These are phyloP conservation scores for Paspalum vaginatum DNA, from an alignment of 176 grass and related monocot genomes.

Conservation along the genomic window DNA sequence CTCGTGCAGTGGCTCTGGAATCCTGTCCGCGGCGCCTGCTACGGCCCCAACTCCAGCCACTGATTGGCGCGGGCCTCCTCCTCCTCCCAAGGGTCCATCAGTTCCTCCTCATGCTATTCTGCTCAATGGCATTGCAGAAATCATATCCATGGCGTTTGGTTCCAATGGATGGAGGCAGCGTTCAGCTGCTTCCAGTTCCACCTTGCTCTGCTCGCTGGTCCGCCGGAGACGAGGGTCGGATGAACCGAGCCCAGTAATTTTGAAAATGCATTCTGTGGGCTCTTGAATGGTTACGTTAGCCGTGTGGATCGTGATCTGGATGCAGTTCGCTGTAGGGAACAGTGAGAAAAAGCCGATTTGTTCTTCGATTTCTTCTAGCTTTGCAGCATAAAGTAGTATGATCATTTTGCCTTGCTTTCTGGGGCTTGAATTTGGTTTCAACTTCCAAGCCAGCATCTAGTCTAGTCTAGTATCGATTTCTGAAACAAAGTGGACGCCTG, in stretches of 20 bases:
- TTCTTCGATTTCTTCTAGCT: slow-evolving; percentile 18
- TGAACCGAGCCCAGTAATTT: background rate
- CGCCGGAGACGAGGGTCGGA: background rate
- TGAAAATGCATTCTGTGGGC: background rate
- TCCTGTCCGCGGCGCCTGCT: slow-evolving; percentile 53
- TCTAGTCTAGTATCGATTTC: background rate
- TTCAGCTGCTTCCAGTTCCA: background rate
- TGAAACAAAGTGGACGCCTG: background rate
- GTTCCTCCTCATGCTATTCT: slow-evolving; percentile 4
- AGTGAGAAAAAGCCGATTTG: slow-evolving; percentile 1
- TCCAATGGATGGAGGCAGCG: background rate
- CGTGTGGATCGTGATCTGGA: background rate
- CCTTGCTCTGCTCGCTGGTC: background rate
- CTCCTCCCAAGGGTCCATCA: background rate
- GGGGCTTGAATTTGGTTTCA: background rate
- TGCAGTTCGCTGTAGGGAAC: slow-evolving; percentile 10
- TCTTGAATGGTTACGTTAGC: background rate
- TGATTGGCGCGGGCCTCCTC: slow-evolving; percentile 12
- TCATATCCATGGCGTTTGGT: background rate
- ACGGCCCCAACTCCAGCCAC: slow-evolving; percentile 70
- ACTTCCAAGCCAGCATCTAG: background rate
- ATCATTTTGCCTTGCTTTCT: background rate
- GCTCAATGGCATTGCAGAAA: slow-evolving; percentile 38
- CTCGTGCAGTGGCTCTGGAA: slow-evolving; percentile 95
- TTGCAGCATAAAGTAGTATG: slow-evolving; percentile 19